Conservation (phyloP, 2,329 filamentous ascomycete species). For the Exophiala dermatitidis region DNA sequence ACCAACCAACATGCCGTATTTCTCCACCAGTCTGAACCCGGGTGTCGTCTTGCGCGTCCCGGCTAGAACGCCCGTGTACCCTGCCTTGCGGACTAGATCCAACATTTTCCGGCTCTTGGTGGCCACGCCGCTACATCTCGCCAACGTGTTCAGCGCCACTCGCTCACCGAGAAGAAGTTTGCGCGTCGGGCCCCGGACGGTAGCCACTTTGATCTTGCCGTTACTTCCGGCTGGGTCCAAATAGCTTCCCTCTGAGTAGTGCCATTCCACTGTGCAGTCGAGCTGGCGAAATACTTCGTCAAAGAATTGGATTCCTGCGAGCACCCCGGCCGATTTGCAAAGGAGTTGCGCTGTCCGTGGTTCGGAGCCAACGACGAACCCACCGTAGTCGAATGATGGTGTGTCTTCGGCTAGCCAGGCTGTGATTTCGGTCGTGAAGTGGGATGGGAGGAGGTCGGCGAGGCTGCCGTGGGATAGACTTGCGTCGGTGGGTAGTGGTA, state of each 20-base stretch:
- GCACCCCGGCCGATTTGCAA: constrained; percentile 66
- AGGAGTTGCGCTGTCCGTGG: constrained; percentile 59
- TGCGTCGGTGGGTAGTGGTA: constrained; percentile 15
- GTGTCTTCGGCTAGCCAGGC: constrained; percentile 93
- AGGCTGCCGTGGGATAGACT: constrained; percentile 21
- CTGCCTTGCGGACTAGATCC: constrained; percentile 52
- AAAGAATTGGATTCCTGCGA: constrained; percentile 92
- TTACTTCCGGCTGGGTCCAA: constrained; percentile 53
- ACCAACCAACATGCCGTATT: constrained; percentile 94
- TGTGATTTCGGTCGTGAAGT: constrained; percentile 26
- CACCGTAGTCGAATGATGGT: constrained; percentile 92
- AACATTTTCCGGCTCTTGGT: constrained; percentile 56
- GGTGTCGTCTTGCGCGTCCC: constrained; percentile 96
- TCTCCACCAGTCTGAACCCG: constrained; percentile 90
- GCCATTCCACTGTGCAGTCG: constrained; percentile 88
- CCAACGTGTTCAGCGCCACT: constrained; percentile 83
- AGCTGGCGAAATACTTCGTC: constrained; percentile 86
- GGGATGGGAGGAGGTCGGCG: constrained; percentile 26
- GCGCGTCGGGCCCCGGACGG: constrained; percentile 75
- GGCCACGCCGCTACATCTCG: constrained; percentile 85
- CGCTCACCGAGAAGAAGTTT: constrained; percentile 84
- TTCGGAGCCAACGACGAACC: constrained; percentile 81
- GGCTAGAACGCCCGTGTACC: constrained; percentile 77
- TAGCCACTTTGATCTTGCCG: constrained; percentile 59
- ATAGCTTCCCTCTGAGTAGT: constrained; percentile 64